Base-by-base conservation (phyloP, 768 basidiomycete species). In the Suillus spraguei region DNA sequence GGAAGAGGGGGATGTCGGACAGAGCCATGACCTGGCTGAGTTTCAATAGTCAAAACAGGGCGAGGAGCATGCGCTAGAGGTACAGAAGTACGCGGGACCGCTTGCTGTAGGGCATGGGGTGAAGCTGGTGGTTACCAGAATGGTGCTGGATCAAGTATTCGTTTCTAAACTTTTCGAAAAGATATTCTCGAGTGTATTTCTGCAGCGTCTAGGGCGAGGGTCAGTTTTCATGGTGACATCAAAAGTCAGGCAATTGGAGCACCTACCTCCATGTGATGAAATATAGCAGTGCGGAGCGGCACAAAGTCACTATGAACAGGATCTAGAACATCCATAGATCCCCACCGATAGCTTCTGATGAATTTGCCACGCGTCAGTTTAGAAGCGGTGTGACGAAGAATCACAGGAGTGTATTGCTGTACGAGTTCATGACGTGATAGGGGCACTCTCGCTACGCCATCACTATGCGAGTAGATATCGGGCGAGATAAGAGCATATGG, bases 401-500 rank as follows among this genome's bases (percentile, higher is more conserved):
- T 70, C 17, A 84, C 83, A 66, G 88, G 89, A 65, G 86, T 83
- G 80, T 93, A 92, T 73, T 90, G 88, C 52, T 86, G 84, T 55
- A 88, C 81, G 33, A 92, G 83, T 69, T 92, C 90, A 69, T 89
- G 87, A 55, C 91, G 87, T 11, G 88, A 83, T 24, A 78, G 81
- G 33, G 82, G 74, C 33, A 79, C 76, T 63, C 87, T 81, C 47
- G 82, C 75, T 60, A 92, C 87, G 11, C 92, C 92, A 71, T 93
- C 92, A 74, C 89, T 91, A 76, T 93, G 91, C 59, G 90, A 90
- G 77, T 92, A 94, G 62, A 84, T 81, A 76, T 94, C 92, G 22
- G 92, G 92, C 9, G 92, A 89, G 70, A 92, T 86, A 72, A 94
- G 83, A 17, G 92, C 90, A 76, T 91, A 93, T n/a, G 92, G 92